Evolutionary conservation across 1,284 basidiomycete genomes (phyloP).

Genomic region (Puccinia horiana): DNA sequence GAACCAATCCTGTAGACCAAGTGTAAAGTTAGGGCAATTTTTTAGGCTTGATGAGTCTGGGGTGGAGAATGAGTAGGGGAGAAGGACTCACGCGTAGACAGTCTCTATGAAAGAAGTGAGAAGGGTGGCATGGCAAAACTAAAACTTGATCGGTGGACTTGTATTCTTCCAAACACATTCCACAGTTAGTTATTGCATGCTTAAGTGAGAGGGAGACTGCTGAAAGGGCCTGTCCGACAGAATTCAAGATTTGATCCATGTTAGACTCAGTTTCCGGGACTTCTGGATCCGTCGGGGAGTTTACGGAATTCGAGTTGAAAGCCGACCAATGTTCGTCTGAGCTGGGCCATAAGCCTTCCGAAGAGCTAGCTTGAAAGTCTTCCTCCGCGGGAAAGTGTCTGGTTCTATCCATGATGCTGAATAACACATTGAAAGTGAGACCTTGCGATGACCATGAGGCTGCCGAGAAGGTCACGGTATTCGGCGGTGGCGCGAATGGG

Average conservation of each 20-base stretch:
- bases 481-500: conserved; percentile 11
- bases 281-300: neutral
- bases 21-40: neutral
- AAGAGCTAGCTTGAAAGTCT: neutral
- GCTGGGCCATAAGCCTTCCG: neutral
- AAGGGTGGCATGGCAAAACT: conserved; percentile 12
- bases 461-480: conserved; percentile 4
- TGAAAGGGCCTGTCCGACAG: neutral
- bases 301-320: neutral
- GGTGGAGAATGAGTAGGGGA: neutral
- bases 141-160: neutral
- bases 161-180: conserved; percentile 20
- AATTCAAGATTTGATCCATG: conserved; percentile 9
- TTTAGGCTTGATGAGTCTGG: neutral
- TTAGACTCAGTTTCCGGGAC: neutral
- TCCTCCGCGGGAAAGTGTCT: neutral
- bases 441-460: conserved; percentile 1
- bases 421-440: conserved; percentile 23
- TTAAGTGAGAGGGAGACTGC: neutral
- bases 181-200: neutral
- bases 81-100: conserved; percentile 4
- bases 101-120: conserved; percentile 20
- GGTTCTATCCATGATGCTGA: conserved; percentile 16
- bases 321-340: neutral
- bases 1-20: conserved; percentile 4